Evolutionary conservation across 1,139 yeast genomes (phyloP), one percentile per base, ranked within the genome.

Genomic region (Sugiyamaella pinicola): DNA sequence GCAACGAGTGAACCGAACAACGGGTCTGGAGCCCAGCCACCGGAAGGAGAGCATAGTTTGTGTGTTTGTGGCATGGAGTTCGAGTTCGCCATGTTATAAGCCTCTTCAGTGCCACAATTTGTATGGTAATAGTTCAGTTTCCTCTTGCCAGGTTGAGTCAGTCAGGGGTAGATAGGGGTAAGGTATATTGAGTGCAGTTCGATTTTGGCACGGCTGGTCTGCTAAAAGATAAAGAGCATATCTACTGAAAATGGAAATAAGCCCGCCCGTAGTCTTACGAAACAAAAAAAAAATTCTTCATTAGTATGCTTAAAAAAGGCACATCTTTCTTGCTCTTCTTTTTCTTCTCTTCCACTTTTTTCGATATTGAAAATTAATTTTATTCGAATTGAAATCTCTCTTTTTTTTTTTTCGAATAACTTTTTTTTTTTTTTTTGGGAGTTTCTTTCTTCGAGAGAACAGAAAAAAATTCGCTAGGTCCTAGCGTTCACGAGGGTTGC

Each of bases 401-500:
- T 19, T 46, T 29, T 19, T 46, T 19, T 37, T 28, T 46, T 37
- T 45, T 46, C 49, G 42, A 46, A 46, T 46, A 46, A 7, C 3
- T 44, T 35, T 33, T 44, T 34, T 34, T 37, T 26, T 26, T 46
- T 46, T 37, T 26, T 18, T 24, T 26, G 9, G 33, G 33, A 26
- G 39, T 24, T 39, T 48, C 42, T 41, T 47, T 47, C 40, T 39
- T 24, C 22, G 26, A 24, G 37, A 41, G 52, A 42, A 35, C 19
- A 31, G 18, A 24, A 35, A 47, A 47, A 41, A 51, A 51, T 26
- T 34, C 54, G 54, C 54, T 51, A 51, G 51, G 54, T 51, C 53
- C 55, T 44, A 49, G 55, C 55, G 55, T 52, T 49, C 41, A 58
- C 59, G 61, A 55, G 61, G 52, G 61, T 58, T 58, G 61, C 61